phyloP scores from a whole-genome alignment of 768 basidiomycete species.

The Fibroporia radiculosa region DNA sequence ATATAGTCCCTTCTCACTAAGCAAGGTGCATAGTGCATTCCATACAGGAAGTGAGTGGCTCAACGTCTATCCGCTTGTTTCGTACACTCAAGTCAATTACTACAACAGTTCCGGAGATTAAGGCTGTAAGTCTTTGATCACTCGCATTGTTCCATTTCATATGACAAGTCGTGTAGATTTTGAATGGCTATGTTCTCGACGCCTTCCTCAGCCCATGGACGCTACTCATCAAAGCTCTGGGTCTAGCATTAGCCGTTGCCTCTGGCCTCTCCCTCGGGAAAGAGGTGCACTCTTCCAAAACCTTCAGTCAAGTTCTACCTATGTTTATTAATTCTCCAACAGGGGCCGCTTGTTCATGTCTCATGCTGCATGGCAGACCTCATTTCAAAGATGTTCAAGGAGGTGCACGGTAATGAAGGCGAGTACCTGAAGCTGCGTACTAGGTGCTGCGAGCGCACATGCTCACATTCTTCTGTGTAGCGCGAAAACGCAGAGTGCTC shows the following conservation, averaged over 20 bases:
- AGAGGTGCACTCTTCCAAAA: constrained; percentile 45
- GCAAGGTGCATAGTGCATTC: constrained; percentile 55
- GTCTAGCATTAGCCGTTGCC: constrained; percentile 76
- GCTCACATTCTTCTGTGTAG: constrained; percentile 27
- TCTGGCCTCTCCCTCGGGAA: constrained; percentile 82
- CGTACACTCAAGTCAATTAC: no score
- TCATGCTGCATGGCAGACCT: constrained; percentile 76
- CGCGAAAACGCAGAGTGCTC: constrained; percentile 73
- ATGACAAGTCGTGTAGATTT: constrained; percentile 37
- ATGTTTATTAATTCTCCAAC: background rate
- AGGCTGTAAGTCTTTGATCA: constrained; percentile 43
- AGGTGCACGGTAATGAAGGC: constrained; percentile 78
- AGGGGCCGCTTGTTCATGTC: constrained; percentile 84
- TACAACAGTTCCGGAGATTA: constrained; percentile 81
- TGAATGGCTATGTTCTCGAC: constrained; percentile 82
- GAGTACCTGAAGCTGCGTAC: background rate
- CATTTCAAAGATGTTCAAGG: constrained; percentile 54
- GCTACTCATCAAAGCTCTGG: constrained; percentile 76
- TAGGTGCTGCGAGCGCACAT: no score
- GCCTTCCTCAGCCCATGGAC: constrained; percentile 84
- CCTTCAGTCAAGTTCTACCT: constrained; percentile 5
- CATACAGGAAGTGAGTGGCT: constrained; percentile 66
- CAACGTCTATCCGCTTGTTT: background rate
- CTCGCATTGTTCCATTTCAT: background rate
- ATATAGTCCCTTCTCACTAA: background rate